Evolutionary conservation across 768 basidiomycete species (phyloP).

Genomic region (Termitomyces heimii): DNA sequence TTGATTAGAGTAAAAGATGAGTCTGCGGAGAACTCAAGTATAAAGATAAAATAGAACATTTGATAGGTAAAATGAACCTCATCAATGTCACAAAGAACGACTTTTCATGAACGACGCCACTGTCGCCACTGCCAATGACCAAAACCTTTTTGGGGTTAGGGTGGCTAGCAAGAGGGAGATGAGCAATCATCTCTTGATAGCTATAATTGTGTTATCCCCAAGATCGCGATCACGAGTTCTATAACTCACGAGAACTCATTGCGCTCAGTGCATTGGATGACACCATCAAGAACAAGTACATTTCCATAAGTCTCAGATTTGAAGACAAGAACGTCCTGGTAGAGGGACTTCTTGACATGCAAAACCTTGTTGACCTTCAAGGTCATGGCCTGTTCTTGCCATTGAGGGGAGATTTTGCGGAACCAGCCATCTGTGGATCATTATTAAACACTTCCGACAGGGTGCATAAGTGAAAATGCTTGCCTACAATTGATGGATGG

Average conservation of each 20-base stretch:
- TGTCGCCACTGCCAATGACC: slow-evolving; percentile 97
- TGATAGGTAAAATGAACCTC: slow-evolving; percentile 47
- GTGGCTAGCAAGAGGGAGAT: slow-evolving; percentile 93
- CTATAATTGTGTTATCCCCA: slow-evolving; percentile 30
- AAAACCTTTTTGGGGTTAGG: slow-evolving; percentile 95
- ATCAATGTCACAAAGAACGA: slow-evolving; percentile 96
- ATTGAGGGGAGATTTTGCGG: slow-evolving; percentile 90
- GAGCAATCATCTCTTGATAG: slow-evolving; percentile 99
- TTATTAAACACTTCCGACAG: not conserved
- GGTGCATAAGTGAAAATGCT: slow-evolving; percentile 5
- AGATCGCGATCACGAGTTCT: slow-evolving; percentile 1
- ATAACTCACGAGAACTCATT: slow-evolving; percentile 92
- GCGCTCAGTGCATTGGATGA: slow-evolving; percentile 94
- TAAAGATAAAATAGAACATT: not conserved
- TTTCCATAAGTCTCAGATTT: slow-evolving; percentile 97
- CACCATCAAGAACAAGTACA: slow-evolving; percentile 93
- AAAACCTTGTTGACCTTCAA: slow-evolving; percentile 94
- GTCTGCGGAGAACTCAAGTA: not conserved
- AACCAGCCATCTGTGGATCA: slow-evolving; percentile 78
- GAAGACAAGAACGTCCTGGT: slow-evolving; percentile 97
- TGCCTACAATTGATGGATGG: slow-evolving; percentile 55
- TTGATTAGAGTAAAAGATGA: not conserved
- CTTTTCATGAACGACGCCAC: slow-evolving; percentile 95
- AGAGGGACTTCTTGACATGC: slow-evolving; percentile 88
- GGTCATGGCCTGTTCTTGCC: slow-evolving; percentile 97